A percentile compares a stretch with the other conserved stretches of the same genome.
Conservation (phyloP, 345 rosid genomes). For the Triadica sebifera region DNA sequence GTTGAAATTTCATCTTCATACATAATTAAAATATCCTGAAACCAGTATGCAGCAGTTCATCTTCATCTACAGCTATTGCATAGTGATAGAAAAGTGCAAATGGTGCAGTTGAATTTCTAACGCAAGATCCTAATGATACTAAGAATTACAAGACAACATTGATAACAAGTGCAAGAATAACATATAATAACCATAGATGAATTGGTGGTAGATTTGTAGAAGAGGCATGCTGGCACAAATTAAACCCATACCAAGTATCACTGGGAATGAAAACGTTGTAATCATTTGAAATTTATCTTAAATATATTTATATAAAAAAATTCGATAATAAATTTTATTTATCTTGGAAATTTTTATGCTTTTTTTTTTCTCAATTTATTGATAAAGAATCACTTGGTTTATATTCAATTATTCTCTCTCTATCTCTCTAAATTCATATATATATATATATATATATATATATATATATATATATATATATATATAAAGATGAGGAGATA, state of each 20-base stretch:
- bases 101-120: background rate
- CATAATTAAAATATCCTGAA: background rate
- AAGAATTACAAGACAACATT: conserved; percentile 27
- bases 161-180: conserved; percentile 31
- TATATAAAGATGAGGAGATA: background rate
- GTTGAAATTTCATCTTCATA: background rate
- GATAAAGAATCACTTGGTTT: no score
- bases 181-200: conserved; percentile 14
- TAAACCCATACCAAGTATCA: conserved; percentile 21
- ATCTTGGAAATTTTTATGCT: no score
- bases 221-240: conserved; percentile 33
- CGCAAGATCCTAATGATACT: background rate
- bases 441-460: no score
- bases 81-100: background rate
- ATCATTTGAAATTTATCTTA: no score
- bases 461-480: no score
- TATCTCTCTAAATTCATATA: no score
- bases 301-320: no score
- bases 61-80: background rate
- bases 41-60: background rate
- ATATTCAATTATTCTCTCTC: no score
- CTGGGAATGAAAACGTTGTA: conserved; percentile 3
- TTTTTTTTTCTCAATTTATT: no score
- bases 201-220: conserved; percentile 22
- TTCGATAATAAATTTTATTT: no score